phyloP scores from a whole-genome alignment of 1,284 basidiomycete species.

The Ceratobasidium papillatum region DNA sequence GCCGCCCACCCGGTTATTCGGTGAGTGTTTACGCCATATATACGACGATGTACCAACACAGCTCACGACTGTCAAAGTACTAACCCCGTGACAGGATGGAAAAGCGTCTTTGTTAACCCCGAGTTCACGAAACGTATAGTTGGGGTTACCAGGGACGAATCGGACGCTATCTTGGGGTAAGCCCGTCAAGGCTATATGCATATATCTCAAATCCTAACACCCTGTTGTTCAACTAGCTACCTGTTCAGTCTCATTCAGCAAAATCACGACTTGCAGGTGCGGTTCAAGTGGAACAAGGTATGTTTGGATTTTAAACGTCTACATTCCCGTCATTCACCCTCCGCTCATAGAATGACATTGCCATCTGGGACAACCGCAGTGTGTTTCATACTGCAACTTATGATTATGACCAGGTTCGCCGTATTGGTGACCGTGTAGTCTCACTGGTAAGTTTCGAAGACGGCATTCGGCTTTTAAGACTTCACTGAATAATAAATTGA shows the following conservation, averaged over 20 bases:
- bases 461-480: background rate
- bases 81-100: constrained; percentile 72
- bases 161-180: constrained; percentile 58
- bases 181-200: background rate
- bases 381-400: constrained; percentile 66
- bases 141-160: constrained; percentile 68
- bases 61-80: constrained; percentile 21
- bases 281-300: constrained; percentile 56
- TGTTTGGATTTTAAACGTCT: background rate
- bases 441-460: constrained; percentile 49
- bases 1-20: constrained; percentile 66
- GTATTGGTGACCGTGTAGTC: constrained; percentile 67
- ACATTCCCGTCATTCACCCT: background rate
- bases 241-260: constrained; percentile 60
- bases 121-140: constrained; percentile 71
- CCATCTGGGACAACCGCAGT: constrained; percentile 59
- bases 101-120: constrained; percentile 69
- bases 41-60: background rate
- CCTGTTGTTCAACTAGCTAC: constrained; percentile 46
- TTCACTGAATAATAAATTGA: background rate
- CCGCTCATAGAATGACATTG: constrained; percentile 48
- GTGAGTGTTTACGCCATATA: background rate
- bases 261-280: constrained; percentile 72
- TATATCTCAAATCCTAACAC: background rate
- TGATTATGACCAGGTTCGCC: constrained; percentile 59